phyloP scores from a whole-genome alignment of 140 eudicot species.

The Anethum foeniculum region DNA sequence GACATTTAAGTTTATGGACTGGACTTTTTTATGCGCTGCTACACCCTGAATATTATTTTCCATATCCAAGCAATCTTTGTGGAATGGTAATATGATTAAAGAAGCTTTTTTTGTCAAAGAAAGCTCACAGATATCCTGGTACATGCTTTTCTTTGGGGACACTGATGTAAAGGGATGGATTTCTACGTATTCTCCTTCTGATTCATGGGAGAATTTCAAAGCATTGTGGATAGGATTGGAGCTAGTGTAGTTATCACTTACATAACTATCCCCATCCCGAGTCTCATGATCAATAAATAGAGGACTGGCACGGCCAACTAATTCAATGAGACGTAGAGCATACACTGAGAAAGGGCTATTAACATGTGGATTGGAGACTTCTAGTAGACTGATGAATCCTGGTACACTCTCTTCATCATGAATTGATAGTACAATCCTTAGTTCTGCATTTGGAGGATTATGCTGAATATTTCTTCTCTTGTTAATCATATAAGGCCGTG shows the following conservation, averaged over 20 bases:
- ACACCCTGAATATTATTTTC: constrained; percentile 10
- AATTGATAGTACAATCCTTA: constrained; percentile 43
- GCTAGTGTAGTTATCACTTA: constrained; percentile 14
- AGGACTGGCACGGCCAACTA: constrained; percentile 73
- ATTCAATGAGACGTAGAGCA: constrained; percentile 62
- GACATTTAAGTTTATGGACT: constrained; percentile 36
- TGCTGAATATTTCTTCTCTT: constrained; percentile 76
- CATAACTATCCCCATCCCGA: constrained; percentile 8
- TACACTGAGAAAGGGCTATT: constrained; percentile 48
- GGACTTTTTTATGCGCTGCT: constrained; percentile 14
- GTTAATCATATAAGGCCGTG: constrained; percentile 72
- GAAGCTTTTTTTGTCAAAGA: constrained; percentile 48
- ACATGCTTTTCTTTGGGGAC: constrained; percentile 67
- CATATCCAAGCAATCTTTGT: constrained; percentile 14
- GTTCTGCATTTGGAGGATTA: constrained; percentile 47
- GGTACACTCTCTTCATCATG: constrained; percentile 49
- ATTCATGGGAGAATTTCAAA: constrained; percentile 38
- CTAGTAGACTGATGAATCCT: constrained; percentile 43
- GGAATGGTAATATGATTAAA: constrained; percentile 49
- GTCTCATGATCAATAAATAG: constrained; percentile 54
- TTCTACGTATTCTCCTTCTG: constrained; percentile 30
- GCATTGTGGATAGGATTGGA: constrained; percentile 46
- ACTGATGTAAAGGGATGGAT: constrained; percentile 48
- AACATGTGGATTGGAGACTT: constrained; percentile 43
- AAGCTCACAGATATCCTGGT: constrained; percentile 86